Base-by-base conservation (phyloP, 495 filamentous ascomycete genomes). In the Lasiosphaeria miniovina region DNA sequence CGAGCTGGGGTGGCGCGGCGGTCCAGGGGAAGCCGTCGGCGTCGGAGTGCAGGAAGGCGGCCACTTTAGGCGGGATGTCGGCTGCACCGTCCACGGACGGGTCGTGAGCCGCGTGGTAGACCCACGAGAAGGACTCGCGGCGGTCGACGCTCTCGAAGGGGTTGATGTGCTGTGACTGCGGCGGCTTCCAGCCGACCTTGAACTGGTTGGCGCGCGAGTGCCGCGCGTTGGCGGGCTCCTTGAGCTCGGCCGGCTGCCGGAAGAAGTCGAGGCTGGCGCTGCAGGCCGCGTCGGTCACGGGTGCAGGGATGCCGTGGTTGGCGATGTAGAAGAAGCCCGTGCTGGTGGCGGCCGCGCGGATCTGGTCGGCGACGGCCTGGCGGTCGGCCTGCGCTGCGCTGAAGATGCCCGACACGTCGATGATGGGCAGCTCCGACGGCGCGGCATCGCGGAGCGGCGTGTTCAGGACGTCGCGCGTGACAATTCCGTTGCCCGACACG, bases 321-420 rank as follows among this genome's bases (percentile, higher is more conserved):
- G 71, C 72, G 62, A 81, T 79, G 66, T 79, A 80, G 70, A 81
- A 80, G 68, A 81, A 81, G 14, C 79, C 79, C 2, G 64, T 68
- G 46, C 58, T 76, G 4, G 68, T 74, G 45, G 76, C 78, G 4
- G 77, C 78, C 34, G 67, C 61, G 36, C 72, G 66, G 55, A 81
- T 76, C 31, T 76, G 59, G 8, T 52, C 31, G 3, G 79, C 77
- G 0, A 81, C 70, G 10, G 58, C 17, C 52, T 72, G 49, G 3
- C 77, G 74, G 10, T 59, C 71, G 3, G 59, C 50, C 1, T 70
- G 60, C 1, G 68, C 71, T 4, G 65, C 32, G 48, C 69, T 74
- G 66, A 74, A 77, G 12, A 73, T 71, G 24, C 59, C 56, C 0
- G 77, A 69, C 50, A 81, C 56, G 63, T 78, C 71, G 60, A 81